These are phyloP conservation scores for Cladophialophora yegresii DNA, from an alignment of 2,329 filamentous ascomycete species.

Conservation along the genomic window DNA sequence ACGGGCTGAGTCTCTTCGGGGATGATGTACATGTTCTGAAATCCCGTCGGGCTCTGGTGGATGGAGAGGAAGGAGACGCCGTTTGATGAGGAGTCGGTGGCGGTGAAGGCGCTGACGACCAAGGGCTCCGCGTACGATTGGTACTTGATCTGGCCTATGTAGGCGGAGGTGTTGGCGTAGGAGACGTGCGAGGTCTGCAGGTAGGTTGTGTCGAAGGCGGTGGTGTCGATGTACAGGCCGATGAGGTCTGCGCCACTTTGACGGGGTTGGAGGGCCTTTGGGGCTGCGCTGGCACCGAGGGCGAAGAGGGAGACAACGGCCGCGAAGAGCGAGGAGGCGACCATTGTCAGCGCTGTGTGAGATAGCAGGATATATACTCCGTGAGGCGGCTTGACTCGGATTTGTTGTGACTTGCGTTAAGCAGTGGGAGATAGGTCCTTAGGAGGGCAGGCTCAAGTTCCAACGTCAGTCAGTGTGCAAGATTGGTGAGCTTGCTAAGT, in stretches of 20 bases:
- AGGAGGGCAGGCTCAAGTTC: background rate
- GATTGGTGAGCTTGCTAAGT: background rate
- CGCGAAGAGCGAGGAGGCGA: background rate
- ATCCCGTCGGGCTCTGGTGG: slow-evolving; percentile 21
- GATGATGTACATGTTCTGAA: slow-evolving; percentile 21
- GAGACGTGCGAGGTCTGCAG: slow-evolving; percentile 20
- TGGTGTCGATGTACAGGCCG: slow-evolving; percentile 6
- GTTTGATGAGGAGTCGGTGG: slow-evolving; percentile 6
- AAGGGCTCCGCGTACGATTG: slow-evolving; percentile 23
- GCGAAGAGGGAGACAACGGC: background rate
- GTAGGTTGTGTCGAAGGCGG: slow-evolving; percentile 19
- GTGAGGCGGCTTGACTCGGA: slow-evolving; percentile 1
- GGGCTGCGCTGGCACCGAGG: slow-evolving; percentile 1
- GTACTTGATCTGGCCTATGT: slow-evolving; percentile 27
- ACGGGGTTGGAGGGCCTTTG: background rate
- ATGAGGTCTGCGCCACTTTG: slow-evolving; percentile 4
- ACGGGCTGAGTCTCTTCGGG: slow-evolving; percentile 15
- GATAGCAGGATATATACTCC: background rate
- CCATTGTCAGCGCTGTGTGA: background rate
- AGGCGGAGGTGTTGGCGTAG: slow-evolving; percentile 27
- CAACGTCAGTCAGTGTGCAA: background rate
- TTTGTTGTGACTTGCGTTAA: background rate
- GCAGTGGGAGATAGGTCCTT: background rate
- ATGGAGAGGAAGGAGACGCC: slow-evolving; percentile 20
- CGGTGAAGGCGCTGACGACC: slow-evolving; percentile 2